These are phyloP conservation scores for Boletellus sp. DNA, from an alignment of 1,284 basidiomycete species.

Conservation along the genomic window DNA sequence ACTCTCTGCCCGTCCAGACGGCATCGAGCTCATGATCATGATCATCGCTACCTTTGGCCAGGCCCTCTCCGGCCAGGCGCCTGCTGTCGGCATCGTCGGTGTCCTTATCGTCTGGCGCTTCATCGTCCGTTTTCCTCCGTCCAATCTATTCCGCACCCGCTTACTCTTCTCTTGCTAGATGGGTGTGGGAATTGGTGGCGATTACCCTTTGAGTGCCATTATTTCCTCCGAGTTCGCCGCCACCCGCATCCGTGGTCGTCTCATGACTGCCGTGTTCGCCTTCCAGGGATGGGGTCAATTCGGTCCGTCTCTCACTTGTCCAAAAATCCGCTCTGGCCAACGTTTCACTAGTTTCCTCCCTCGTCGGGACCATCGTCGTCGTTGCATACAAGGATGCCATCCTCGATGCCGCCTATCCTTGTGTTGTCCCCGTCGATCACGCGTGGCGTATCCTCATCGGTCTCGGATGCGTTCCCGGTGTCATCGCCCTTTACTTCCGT, in stretches of 20 bases:
- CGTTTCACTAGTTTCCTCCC: constrained; percentile 38
- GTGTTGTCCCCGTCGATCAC: constrained; percentile 35
- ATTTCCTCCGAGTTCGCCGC: constrained; percentile 64
- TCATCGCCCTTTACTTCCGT: constrained; percentile 54
- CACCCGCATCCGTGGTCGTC: constrained; percentile 49
- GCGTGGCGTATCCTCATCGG: constrained; percentile 50
- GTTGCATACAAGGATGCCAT: constrained; percentile 54
- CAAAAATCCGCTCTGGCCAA: neutral
- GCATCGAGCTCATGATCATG: constrained; percentile 57
- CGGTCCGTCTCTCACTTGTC: constrained; percentile 31
- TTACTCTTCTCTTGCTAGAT: constrained; percentile 32
- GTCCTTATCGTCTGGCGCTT: constrained; percentile 58
- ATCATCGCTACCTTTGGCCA: constrained; percentile 49
- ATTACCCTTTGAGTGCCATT: constrained; percentile 50
- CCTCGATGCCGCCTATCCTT: constrained; percentile 30
- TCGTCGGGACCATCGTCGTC: constrained; percentile 57
- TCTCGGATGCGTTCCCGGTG: constrained; percentile 50
- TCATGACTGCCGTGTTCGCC: constrained; percentile 57
- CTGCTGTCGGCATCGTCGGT: constrained; percentile 55
- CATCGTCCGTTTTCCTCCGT: constrained; percentile 33
- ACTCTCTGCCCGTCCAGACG: constrained; percentile 38
- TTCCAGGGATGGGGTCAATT: constrained; percentile 57
- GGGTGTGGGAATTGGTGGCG: constrained; percentile 60
- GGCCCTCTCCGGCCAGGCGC: constrained; percentile 47
- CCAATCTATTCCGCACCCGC: neutral